Percentiles rank a stretch among this genome's conserved stretches.
phyloP scores from a whole-genome alignment of 1,284 basidiomycete genomes.

The Singerocomus inundabilis region DNA sequence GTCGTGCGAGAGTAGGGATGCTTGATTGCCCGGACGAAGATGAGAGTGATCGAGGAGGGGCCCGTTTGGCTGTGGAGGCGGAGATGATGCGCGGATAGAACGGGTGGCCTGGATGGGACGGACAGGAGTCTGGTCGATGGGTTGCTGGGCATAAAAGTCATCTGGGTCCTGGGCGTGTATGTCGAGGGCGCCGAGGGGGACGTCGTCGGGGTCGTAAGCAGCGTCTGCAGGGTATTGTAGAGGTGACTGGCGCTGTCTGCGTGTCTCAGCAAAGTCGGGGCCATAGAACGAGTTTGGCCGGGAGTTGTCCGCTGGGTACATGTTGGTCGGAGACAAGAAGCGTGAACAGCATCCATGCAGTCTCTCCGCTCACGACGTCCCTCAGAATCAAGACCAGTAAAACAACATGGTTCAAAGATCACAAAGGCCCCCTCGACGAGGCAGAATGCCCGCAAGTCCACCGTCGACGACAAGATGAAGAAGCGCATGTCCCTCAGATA shows the following conservation, averaged over 20 bases:
- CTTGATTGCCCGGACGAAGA: slow-evolving; percentile 89
- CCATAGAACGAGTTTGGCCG: slow-evolving; percentile 38
- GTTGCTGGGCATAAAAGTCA: slow-evolving; percentile 40
- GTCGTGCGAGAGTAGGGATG: slow-evolving; percentile 89
- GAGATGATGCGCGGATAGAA: slow-evolving; percentile 38
- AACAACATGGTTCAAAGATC: slow-evolving; percentile 40
- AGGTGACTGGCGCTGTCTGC: slow-evolving; percentile 25
- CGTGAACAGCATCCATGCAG: slow-evolving; percentile 43
- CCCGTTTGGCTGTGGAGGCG: slow-evolving; percentile 51
- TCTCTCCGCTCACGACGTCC: slow-evolving; percentile 61
- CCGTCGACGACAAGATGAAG: slow-evolving; percentile 91
- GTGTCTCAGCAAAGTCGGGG: slow-evolving; percentile 28
- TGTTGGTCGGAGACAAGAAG: slow-evolving; percentile 24
- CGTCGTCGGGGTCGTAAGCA: slow-evolving; percentile 34
- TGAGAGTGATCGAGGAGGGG: slow-evolving; percentile 91
- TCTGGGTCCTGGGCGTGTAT: slow-evolving; percentile 30
- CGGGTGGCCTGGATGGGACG: slow-evolving; percentile 36
- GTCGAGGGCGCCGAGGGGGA: slow-evolving; percentile 29
- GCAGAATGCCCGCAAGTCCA: slow-evolving; percentile 57
- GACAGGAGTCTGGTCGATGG: slow-evolving; percentile 22
- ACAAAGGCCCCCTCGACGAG: slow-evolving; percentile 35
- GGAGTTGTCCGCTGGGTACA: slow-evolving; percentile 35
- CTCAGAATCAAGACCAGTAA: slow-evolving; percentile 44
- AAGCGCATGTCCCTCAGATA: slow-evolving; percentile 91
- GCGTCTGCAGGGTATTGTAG: slow-evolving; percentile 32